These are phyloP conservation scores for Aureobasidium sp. DNA, from an alignment of 2,329 filamentous ascomycete genomes.

Conservation along the genomic window DNA sequence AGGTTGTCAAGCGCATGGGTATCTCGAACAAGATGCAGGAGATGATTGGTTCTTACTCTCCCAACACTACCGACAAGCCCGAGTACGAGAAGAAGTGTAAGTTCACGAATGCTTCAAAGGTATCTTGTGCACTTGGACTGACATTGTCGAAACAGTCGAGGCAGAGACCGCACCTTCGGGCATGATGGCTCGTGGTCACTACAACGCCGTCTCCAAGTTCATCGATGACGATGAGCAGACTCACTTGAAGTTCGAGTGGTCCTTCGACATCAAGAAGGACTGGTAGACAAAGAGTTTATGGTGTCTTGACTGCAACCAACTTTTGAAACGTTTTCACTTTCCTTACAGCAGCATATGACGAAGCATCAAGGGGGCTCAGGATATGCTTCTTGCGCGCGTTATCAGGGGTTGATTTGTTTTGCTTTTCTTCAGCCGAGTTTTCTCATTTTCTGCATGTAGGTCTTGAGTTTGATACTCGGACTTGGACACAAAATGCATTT, in stretches of 20 bases:
- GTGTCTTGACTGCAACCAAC: not conserved
- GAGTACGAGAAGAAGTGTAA: conserved; percentile 87
- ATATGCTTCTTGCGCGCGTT: conserved; percentile 1
- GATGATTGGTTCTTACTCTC: conserved; percentile 96
- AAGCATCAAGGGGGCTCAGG: conserved; percentile 3
- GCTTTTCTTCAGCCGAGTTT: not conserved
- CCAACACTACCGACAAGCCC: conserved; percentile 81
- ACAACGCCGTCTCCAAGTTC: conserved; percentile 83
- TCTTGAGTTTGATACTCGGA: conserved; percentile 8
- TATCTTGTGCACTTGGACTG: not conserved
- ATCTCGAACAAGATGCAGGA: conserved; percentile 89
- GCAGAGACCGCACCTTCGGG: conserved; percentile 87
- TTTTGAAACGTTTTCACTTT: not conserved
- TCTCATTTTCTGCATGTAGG: conserved; percentile 1
- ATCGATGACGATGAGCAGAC: conserved; percentile 89
- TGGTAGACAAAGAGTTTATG: conserved; percentile 49
- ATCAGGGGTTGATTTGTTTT: not conserved
- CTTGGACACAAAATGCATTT: conserved; percentile 8
- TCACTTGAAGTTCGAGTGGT: conserved; percentile 91
- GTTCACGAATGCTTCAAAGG: conserved; percentile 31
- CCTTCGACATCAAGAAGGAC: conserved; percentile 93
- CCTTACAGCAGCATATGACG: not conserved
- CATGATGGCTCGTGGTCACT: conserved; percentile 83
- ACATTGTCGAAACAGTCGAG: conserved; percentile 56
- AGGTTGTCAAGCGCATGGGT: conserved; percentile 85